Conservation (phyloP, 176 grass and related monocot genomes). For the Pharus latifolius region DNA sequence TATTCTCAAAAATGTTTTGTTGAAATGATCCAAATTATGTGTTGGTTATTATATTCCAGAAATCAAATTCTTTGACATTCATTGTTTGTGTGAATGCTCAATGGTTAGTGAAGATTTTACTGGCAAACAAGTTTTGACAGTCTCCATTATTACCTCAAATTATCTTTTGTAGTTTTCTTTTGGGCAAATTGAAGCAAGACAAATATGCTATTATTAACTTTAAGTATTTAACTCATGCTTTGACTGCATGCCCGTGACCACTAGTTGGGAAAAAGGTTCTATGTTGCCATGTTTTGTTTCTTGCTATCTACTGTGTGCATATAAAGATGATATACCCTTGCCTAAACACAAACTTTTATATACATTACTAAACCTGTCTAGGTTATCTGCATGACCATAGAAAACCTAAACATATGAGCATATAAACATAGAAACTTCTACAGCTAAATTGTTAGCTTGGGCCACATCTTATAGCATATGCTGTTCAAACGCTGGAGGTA, state of each 20-base stretch:
- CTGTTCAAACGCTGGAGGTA: too few species aligned
- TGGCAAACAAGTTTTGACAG: neutral
- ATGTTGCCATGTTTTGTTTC: neutral
- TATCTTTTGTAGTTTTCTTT: neutral
- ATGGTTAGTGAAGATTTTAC: neutral
- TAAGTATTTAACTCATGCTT: neutral
- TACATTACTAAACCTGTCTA: constrained; percentile 4
- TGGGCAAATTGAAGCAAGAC: neutral
- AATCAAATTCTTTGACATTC: neutral
- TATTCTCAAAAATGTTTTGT: neutral
- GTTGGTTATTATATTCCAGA: neutral
- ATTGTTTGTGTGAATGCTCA: neutral
- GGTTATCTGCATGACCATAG: neutral
- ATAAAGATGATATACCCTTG: neutral
- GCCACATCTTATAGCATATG: too few species aligned
- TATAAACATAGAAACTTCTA: too few species aligned
- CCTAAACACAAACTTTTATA: too few species aligned
- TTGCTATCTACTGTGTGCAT: neutral
- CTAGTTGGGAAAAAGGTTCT: neutral
- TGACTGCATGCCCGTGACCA: neutral
- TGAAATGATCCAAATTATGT: neutral
- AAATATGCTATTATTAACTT: neutral
- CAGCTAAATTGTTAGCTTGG: too few species aligned
- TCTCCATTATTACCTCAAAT: neutral
- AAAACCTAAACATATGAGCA: too few species aligned